phyloP scores from a whole-genome alignment of 176 grass and related monocot genomes.

The Olyra latifolia region DNA sequence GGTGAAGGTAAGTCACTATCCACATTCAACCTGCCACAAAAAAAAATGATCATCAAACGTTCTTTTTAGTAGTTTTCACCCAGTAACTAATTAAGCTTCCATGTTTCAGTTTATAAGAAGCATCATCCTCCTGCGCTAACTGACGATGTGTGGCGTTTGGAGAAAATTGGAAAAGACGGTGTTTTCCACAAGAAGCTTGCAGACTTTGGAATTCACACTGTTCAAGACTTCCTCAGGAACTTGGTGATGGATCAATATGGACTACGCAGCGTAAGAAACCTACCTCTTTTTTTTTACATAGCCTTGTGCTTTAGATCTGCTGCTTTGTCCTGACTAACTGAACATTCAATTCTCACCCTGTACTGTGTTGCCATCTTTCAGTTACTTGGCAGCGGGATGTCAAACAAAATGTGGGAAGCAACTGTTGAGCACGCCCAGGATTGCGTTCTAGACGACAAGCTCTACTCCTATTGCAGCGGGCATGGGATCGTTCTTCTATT shows the following conservation, averaged over 20 bases:
- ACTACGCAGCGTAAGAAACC: constrained; percentile 59
- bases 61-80: neutral
- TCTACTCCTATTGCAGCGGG: constrained; percentile 65
- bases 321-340: neutral
- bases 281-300: neutral
- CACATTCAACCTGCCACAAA: neutral
- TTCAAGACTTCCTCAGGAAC: constrained; percentile 81
- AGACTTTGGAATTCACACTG: constrained; percentile 62
- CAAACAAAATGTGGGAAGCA: constrained; percentile 88
- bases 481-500: constrained; percentile 62
- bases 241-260: constrained; percentile 66
- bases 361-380: neutral
- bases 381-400: constrained; percentile 81
- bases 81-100: neutral
- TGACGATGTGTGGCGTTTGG: constrained; percentile 79
- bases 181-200: constrained; percentile 85
- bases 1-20: constrained; percentile 68
- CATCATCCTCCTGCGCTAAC: constrained; percentile 69
- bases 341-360: neutral
- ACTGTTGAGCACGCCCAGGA: constrained; percentile 72
- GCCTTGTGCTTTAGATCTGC: neutral
- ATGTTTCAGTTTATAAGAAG: constrained; percentile 73
- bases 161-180: constrained; percentile 86
- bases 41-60: neutral
- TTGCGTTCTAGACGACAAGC: constrained; percentile 59